phyloP scores from a whole-genome alignment of 495 filamentous ascomycete genomes.

The Tuber brumale region DNA sequence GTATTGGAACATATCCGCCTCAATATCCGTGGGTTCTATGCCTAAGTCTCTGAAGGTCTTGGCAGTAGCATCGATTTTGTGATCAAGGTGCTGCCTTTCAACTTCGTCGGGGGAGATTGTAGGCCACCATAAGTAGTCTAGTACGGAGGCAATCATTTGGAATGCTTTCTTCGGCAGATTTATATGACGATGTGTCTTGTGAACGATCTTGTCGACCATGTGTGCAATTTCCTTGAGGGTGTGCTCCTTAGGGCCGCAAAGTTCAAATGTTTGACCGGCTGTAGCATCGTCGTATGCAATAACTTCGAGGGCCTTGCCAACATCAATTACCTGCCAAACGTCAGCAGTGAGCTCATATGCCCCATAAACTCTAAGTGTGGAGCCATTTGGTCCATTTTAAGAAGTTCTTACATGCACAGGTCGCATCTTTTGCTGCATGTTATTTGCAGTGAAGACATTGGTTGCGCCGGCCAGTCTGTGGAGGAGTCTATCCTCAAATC shows the following conservation, averaged over 20 bases:
- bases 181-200: slow-evolving; percentile 80
- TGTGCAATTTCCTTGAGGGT: slow-evolving; percentile 77
- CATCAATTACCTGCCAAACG: slow-evolving; percentile 64
- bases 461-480: slow-evolving; percentile 69
- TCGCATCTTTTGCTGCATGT: slow-evolving; percentile 84
- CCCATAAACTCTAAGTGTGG: slow-evolving; percentile 13
- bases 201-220: slow-evolving; percentile 84
- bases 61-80: slow-evolving; percentile 78
- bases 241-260: slow-evolving; percentile 91
- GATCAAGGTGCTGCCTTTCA: slow-evolving; percentile 89
- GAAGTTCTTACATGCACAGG: slow-evolving; percentile 73
- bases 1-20: slow-evolving; percentile 80
- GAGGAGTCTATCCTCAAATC: slow-evolving; percentile 87
- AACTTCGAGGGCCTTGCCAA: slow-evolving; percentile 74
- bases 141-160: slow-evolving; percentile 60
- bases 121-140: slow-evolving; percentile 86
- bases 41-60: slow-evolving; percentile 94
- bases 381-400: background rate
- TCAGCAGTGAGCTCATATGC: slow-evolving; percentile 27
- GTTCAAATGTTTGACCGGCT: slow-evolving; percentile 83
- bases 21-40: slow-evolving; percentile 77
- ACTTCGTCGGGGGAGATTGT: slow-evolving; percentile 76
- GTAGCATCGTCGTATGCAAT: slow-evolving; percentile 89
- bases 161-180: slow-evolving; percentile 78
- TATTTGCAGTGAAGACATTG: slow-evolving; percentile 82